Conservation (phyloP, 805 yeast species). For the Lachancea fermentati region DNA sequence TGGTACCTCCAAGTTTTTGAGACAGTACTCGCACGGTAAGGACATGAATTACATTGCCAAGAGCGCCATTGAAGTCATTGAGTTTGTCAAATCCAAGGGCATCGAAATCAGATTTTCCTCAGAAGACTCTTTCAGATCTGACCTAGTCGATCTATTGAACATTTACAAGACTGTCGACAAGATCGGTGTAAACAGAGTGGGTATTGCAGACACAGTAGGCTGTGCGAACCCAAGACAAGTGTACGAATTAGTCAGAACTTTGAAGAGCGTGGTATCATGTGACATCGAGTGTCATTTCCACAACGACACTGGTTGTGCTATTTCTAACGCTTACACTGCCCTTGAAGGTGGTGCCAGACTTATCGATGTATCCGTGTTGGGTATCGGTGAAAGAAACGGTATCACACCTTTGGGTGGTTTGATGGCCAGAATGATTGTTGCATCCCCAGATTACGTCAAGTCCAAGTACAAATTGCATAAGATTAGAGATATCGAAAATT, state of each 20-base stretch:
- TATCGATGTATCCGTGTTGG: constrained; percentile 91
- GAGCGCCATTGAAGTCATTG: constrained; percentile 93
- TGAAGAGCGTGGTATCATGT: constrained; percentile 88
- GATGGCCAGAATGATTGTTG: constrained; percentile 99
- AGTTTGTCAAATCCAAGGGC: constrained; percentile 93
- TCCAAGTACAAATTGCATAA: constrained; percentile 93
- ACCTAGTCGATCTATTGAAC: constrained; percentile 88
- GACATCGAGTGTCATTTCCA: constrained; percentile 99
- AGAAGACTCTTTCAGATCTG: constrained; percentile 96
- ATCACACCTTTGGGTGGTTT: constrained; percentile 96
- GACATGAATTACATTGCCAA: constrained; percentile 97
- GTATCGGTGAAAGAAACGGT: constrained; percentile 99
- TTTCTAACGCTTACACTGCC: constrained; percentile 97
- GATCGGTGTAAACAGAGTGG: constrained; percentile 97
- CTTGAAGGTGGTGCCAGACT: constrained; percentile 95
- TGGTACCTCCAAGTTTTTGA: constrained; percentile 92
- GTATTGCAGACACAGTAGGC: constrained; percentile 99
- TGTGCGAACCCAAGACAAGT: constrained; percentile 99
- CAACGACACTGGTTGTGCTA: constrained; percentile 98
- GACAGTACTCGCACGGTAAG: constrained; percentile 95
- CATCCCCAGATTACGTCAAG: constrained; percentile 92
- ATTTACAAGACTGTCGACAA: constrained; percentile 95
- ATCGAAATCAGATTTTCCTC: constrained; percentile 95
- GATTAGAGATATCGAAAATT: constrained; percentile 89
- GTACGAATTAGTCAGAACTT: constrained; percentile 90